Percentiles rank a stretch among this genome's conserved stretches.
Conservation (phyloP, 2,329 filamentous ascomycete genomes). For the Nothopassalora personata region DNA sequence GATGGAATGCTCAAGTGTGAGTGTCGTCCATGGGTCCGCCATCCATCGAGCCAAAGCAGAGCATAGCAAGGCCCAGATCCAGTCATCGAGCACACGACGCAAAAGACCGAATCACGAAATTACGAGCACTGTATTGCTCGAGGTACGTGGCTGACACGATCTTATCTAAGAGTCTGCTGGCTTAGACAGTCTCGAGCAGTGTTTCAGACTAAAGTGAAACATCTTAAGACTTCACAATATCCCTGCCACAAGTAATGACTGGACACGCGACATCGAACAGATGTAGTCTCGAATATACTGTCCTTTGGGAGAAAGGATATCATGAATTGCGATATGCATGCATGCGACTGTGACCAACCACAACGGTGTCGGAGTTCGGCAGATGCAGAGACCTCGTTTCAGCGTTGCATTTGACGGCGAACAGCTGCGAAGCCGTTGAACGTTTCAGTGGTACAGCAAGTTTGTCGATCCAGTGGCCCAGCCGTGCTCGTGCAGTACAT, state of each 20-base stretch:
- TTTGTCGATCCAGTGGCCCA: background rate
- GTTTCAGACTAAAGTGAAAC: background rate
- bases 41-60: too few species aligned
- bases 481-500: background rate
- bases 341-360: background rate
- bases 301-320: background rate
- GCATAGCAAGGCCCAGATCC: background rate
- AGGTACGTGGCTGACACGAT: background rate
- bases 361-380: slow-evolving; percentile 3
- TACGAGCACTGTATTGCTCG: background rate
- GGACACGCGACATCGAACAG: background rate
- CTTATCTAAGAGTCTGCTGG: background rate
- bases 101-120: background rate
- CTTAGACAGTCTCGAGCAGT: background rate
- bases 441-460: background rate
- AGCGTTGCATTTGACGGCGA: background rate
- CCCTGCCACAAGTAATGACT: background rate
- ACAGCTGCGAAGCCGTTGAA: background rate
- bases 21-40: too few species aligned
- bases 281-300: background rate
- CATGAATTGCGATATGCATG: background rate
- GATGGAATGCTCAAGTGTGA: too few species aligned
- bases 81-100: background rate
- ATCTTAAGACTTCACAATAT: background rate
- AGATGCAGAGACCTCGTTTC: background rate